These are phyloP conservation scores for Cladosporium sphaerospermum DNA, from an alignment of 2,329 filamentous ascomycete species.

Conservation along the genomic window DNA sequence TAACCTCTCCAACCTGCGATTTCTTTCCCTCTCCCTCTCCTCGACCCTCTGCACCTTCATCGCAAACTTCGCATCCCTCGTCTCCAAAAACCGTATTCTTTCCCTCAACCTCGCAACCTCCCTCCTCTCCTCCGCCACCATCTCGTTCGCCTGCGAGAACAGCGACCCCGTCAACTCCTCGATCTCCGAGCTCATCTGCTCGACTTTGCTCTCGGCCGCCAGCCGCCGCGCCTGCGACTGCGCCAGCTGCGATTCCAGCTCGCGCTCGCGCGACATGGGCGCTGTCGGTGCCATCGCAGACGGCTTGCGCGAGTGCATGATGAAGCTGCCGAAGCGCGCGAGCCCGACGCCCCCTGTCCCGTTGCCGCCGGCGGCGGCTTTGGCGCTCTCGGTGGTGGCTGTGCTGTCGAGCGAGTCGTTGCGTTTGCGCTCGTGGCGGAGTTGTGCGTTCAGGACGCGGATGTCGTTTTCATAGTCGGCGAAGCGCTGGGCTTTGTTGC, in stretches of 20 bases:
- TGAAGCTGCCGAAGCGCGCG: conserved; percentile 39
- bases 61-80: conserved; percentile 65
- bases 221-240: conserved; percentile 61
- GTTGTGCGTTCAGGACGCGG: conserved; percentile 48
- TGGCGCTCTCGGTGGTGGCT: conserved; percentile 16
- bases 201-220: conserved; percentile 62
- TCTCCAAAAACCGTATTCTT: conserved; percentile 61
- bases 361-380: conserved; percentile 12
- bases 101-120: conserved; percentile 66
- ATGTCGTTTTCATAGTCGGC: conserved; percentile 80
- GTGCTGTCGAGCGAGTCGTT: conserved; percentile 11
- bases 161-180: conserved; percentile 70
- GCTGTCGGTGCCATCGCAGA: conserved; percentile 19
- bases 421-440: conserved; percentile 21
- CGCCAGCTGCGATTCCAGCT: conserved; percentile 57
- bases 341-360: background rate
- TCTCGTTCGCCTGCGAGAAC: conserved; percentile 80
- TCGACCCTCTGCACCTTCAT: conserved; percentile 64
- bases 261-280: conserved; percentile 30
- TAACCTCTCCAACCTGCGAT: conserved; percentile 59
- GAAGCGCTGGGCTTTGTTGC: conserved; percentile 38
- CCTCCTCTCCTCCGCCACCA: conserved; percentile 71
- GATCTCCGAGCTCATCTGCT: conserved; percentile 63
- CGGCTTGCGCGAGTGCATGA: conserved; percentile 34
- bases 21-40: conserved; percentile 63